Evolutionary conservation across 257 asterid genomes (phyloP).

Genomic region (Solanum dulcamara): DNA sequence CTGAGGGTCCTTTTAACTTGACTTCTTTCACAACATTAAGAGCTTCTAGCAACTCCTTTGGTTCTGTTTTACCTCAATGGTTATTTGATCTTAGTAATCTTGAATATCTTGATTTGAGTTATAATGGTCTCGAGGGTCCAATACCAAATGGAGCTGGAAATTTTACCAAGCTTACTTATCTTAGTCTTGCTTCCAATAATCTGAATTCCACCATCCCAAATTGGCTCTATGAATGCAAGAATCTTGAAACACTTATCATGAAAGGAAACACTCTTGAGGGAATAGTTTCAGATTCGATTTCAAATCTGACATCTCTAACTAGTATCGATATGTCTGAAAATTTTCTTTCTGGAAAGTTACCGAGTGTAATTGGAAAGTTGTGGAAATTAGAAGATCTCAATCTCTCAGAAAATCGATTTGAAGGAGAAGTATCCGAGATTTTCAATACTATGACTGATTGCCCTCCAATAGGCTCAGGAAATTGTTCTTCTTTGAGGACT

Average conservation of each 20-base stretch:
- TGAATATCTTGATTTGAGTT: neutral
- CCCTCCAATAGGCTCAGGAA: neutral
- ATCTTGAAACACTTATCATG: conserved; percentile 1
- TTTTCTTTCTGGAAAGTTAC: conserved; percentile 14
- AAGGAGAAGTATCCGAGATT: conserved; percentile 9
- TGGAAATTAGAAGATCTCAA: neutral
- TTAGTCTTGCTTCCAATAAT: conserved; percentile 2
- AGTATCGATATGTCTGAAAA: neutral
- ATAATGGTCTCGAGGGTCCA: conserved; percentile 2
- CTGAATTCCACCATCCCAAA: conserved; percentile 20
- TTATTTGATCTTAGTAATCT: conserved; percentile 27
- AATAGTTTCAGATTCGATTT: conserved; percentile 9
- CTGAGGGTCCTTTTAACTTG: conserved; percentile 27
- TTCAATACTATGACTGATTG: conserved; percentile 14
- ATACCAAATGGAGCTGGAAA: conserved; percentile 4
- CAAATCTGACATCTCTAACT: conserved; percentile 16
- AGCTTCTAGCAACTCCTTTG: conserved; percentile 20
- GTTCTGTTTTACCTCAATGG: conserved; percentile 38
- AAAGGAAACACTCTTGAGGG: neutral
- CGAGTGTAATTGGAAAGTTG: conserved; percentile 6
- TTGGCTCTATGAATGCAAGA: conserved; percentile 20
- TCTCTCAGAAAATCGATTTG: conserved; percentile 1
- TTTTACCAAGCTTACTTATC: neutral
- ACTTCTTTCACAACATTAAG: conserved; percentile 23
- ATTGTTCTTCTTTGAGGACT: neutral